Percentiles rank a stretch among this genome's conserved stretches.
These are phyloP conservation scores for Colletotrichum chlorophyti DNA, from an alignment of 2,329 filamentous ascomycete genomes.

Conservation along the genomic window DNA sequence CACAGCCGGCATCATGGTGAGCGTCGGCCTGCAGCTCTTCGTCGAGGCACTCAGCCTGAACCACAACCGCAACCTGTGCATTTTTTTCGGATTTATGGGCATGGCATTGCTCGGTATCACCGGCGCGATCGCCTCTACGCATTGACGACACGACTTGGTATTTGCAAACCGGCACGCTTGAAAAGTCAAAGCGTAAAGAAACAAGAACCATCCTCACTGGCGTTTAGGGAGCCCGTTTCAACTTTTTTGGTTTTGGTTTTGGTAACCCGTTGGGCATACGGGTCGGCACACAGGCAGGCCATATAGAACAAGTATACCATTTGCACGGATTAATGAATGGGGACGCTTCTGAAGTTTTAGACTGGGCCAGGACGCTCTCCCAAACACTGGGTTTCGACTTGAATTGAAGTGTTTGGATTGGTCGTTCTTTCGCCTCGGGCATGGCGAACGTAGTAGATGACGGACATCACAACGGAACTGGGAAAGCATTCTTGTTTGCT, in stretches of 20 bases:
- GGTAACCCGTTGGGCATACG: not conserved
- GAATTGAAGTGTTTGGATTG: not conserved
- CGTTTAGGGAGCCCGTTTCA: slow-evolving; percentile 1
- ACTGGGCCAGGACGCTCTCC: too few relatives aligned
- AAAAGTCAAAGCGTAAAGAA: not conserved
- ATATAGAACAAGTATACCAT: not conserved
- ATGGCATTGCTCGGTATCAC: slow-evolving; percentile 89
- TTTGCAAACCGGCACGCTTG: not conserved
- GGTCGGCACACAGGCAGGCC: not conserved
- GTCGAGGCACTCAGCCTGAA: slow-evolving; percentile 85
- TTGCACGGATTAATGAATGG: not conserved
- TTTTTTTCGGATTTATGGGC: slow-evolving; percentile 80
- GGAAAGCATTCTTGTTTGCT: too few relatives aligned
- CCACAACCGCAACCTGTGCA: slow-evolving; percentile 79
- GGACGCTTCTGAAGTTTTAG: too few relatives aligned
- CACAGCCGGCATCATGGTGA: slow-evolving; percentile 95
- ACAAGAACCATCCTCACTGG: not conserved
- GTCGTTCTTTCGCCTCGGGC: not conserved
- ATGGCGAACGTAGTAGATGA: too few relatives aligned
- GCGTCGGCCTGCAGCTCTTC: slow-evolving; percentile 88
- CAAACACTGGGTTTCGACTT: not conserved
- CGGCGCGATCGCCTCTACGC: slow-evolving; percentile 59
- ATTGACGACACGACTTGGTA: not conserved
- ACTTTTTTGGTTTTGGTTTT: not conserved
- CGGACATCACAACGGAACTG: too few relatives aligned